A percentile compares a stretch with the other conserved stretches of the same genome.
Evolutionary conservation across 768 basidiomycete species (phyloP).

Genomic region (Kwoniella mangroviensis): DNA sequence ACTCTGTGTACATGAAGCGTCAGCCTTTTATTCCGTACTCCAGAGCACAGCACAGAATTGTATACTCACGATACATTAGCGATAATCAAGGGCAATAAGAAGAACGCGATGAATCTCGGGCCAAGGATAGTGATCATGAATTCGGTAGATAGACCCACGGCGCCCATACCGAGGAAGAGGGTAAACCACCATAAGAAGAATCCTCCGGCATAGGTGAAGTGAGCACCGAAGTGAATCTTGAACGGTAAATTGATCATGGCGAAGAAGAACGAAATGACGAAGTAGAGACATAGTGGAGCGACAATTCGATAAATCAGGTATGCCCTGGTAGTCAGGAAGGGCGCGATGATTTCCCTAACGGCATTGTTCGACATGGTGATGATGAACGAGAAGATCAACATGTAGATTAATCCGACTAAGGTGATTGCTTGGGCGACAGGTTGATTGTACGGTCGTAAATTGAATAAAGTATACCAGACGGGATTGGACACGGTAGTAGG

Average conservation of each 20-base stretch:
- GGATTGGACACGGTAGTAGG: conserved; percentile 59
- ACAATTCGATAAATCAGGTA: conserved; percentile 59
- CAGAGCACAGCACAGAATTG: background rate
- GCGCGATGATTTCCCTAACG: conserved; percentile 56
- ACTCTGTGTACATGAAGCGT: conserved; percentile 28
- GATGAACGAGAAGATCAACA: conserved; percentile 56
- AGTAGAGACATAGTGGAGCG: conserved; percentile 58
- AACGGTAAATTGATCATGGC: conserved; percentile 62
- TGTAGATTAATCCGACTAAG: conserved; percentile 60
- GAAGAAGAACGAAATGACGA: conserved; percentile 60
- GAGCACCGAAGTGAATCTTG: conserved; percentile 60
- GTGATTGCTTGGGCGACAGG: conserved; percentile 61
- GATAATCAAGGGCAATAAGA: conserved; percentile 54
- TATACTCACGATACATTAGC: conserved; percentile 47
- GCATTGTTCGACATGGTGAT: conserved; percentile 52
- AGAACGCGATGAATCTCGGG: conserved; percentile 57
- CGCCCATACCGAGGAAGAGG: conserved; percentile 55
- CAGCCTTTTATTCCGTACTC: background rate
- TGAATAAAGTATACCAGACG: conserved; percentile 57
- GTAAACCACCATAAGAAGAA: conserved; percentile 60
- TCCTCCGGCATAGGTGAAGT: conserved; percentile 55
- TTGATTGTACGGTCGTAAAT: conserved; percentile 60
- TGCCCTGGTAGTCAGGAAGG: conserved; percentile 57
- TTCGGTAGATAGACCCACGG: conserved; percentile 57
- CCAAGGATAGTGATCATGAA: conserved; percentile 58